Evolutionary conservation across 225 moss, liverwort and hornwort genomes (phyloP), one percentile per base, ranked within the genome.

Genomic region (Bryoerythrophyllum caledonicum): DNA sequence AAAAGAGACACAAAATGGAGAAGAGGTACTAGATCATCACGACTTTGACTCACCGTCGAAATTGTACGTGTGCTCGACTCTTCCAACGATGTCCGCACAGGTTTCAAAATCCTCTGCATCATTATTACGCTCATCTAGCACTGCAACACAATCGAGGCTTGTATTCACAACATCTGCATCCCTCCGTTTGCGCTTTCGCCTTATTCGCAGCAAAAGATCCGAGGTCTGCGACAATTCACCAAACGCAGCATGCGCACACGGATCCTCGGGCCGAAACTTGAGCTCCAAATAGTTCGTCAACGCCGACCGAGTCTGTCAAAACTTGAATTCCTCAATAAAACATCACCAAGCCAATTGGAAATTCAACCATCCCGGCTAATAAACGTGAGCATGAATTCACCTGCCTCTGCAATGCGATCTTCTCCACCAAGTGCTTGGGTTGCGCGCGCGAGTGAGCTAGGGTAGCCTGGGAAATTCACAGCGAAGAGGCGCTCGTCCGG

Each of bases 401-500:
- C 35, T 75, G 84, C 93, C 84, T 91, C 95, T 4, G 84, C 88
- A 57, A 99, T 89, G 41, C 85, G 93, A 79, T 86, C 90, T 44
- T 90, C 85, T 65, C 99, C 99, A 40, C 99, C 93, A 35, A 99
- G 76, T 8, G 95, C 90, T 68, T 91, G 77, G 49, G 93, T 78
- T 17, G 95, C 95, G 48, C 95, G 80, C 44, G 70, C 77, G 11
- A 95, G 79, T n/a, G 95, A 93, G 24, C 78, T 72, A 11, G 99
- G 93, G 65, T 99, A 99, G 34, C 95, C 99, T 38, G 99, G 99
- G 71, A 95, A 99, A 82, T 95, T 90, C 60, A 99, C 89, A 4
- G 93, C 95, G 25, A 99, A 93, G 48, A 89, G 71, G 28, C 85
- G 80, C 10, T 81, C 86, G 25, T 83, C 75, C 13, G 95, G 91